Evolutionary conservation across 2,329 filamentous ascomycete species (phyloP), one percentile per base, ranked within the genome.

Genomic region (Pseudogymnoascus sp.): DNA sequence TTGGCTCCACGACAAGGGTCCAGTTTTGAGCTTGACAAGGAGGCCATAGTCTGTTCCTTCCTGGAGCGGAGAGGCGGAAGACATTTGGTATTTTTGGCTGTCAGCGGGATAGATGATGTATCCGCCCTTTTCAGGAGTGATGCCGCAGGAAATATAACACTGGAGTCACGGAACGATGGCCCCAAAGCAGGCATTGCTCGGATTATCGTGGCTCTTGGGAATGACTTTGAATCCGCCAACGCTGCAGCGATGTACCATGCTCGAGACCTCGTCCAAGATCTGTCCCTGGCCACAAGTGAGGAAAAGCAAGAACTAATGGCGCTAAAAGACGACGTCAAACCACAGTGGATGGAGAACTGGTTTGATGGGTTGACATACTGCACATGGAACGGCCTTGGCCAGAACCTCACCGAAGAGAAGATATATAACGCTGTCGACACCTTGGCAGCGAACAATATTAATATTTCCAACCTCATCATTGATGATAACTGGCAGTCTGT

Each of bases 401-500:
- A 96, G 70, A 79, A 87, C 51, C 80, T 99, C 36, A 95, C 88
- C 0, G 90, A 93, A 66, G 81, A 90, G 19, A 96, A 92, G 70
- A 84, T 99, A 13, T 79, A 92, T 11, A 76, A 85, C 43, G 92
- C 93, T 1, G 79, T 98, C 0, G 85, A 92, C 65, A 81, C 83
- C 1, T 78, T 99, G 10, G 83, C 87, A 4, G 79, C 85, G 31
- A 83, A 90, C 64, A 83, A 87, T 0, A 90, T 99, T 71, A 86
- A 89, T 45, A 82, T 98, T 54, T 88, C 86, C 0, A 96, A 87
- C 71, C 80, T 99, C 1, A 96, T 98, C 66, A 96, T 99, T 67
- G 95, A 99, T 70, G 95, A 99, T 73, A 96, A 96, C 70, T 99
- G 95, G 95, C 93, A 96, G 75, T 85, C 88, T 7, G 81, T 96